Evolutionary conservation across 2,329 filamentous ascomycete genomes (phyloP).

Genomic region (Colletotrichum endophyticum): DNA sequence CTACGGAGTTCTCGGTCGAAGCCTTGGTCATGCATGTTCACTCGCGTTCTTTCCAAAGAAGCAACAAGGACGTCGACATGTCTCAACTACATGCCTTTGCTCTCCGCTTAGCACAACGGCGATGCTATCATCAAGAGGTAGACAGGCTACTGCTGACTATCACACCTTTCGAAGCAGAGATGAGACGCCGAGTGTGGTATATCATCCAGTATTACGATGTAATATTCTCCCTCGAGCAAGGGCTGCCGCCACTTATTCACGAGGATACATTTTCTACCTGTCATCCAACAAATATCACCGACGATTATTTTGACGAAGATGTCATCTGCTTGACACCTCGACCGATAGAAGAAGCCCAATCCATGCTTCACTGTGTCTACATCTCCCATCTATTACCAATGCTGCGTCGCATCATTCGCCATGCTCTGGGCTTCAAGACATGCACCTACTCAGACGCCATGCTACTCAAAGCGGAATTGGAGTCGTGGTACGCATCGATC

Average conservation of each 20-base stretch:
- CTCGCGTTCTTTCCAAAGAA: constrained; percentile 30
- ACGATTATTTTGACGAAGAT: not conserved
- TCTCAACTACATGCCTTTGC: not conserved
- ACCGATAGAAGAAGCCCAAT: not conserved
- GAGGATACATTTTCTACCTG: not conserved
- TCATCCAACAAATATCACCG: not conserved
- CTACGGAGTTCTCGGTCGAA: constrained; percentile 50
- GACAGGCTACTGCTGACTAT: not conserved
- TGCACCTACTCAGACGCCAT: not conserved
- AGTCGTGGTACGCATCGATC: not conserved
- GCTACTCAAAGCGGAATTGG: not conserved
- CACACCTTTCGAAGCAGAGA: not conserved
- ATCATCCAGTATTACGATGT: not conserved
- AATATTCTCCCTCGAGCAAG: not conserved
- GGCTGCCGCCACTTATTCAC: not conserved
- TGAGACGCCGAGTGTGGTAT: not conserved
- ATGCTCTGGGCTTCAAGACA: not conserved
- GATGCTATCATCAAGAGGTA: not conserved
- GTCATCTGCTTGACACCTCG: not conserved
- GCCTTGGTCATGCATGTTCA: constrained; percentile 51
- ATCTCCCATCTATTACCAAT: not conserved
- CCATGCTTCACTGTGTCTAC: not conserved
- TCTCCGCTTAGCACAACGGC: not conserved
- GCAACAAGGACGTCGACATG: not conserved
- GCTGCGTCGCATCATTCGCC: not conserved